Percentiles rank a stretch among this genome's conserved stretches.
These are phyloP conservation scores for Digitaria exilis DNA, from an alignment of 202 grass and related monocot species.

Conservation along the genomic window DNA sequence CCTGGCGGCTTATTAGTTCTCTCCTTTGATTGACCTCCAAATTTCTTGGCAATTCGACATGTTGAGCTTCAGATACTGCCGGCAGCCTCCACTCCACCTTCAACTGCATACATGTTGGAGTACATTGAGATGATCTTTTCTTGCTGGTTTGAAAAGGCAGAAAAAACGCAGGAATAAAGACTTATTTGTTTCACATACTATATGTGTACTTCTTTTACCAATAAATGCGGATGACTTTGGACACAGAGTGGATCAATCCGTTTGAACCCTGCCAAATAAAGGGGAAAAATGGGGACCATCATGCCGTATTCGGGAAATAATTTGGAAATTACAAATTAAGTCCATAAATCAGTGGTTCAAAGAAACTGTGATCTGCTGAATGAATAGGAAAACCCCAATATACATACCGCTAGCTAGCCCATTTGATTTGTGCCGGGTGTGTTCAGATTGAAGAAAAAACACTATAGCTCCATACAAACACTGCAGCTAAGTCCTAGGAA, in stretches of 20 bases:
- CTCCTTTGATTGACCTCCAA: conserved; percentile 1
- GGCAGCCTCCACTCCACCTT: not conserved
- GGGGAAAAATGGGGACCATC: not conserved
- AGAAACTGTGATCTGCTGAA: not conserved
- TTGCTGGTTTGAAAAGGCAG: not conserved
- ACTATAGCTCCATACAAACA: too few species aligned
- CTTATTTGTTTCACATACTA: not conserved
- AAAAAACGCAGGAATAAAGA: not conserved
- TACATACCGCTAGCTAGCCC: too few species aligned
- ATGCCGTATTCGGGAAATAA: not conserved
- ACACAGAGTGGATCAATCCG: not conserved
- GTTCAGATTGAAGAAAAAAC: too few species aligned
- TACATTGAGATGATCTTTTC: not conserved
- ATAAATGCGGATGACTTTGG: not conserved
- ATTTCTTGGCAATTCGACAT: not conserved
- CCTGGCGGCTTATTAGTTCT: not conserved
- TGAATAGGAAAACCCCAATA: too few species aligned
- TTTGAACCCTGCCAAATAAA: not conserved
- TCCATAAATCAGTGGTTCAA: too few species aligned
- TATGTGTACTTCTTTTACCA: not conserved
- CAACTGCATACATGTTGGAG: not conserved
- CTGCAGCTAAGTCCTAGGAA: too few species aligned
- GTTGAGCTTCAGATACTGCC: not conserved
- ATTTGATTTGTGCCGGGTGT: too few species aligned
- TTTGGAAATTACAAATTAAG: not conserved